These are phyloP conservation scores for Elaeagnus macrophylla DNA, from an alignment of 306 rosid genomes.

Conservation along the genomic window DNA sequence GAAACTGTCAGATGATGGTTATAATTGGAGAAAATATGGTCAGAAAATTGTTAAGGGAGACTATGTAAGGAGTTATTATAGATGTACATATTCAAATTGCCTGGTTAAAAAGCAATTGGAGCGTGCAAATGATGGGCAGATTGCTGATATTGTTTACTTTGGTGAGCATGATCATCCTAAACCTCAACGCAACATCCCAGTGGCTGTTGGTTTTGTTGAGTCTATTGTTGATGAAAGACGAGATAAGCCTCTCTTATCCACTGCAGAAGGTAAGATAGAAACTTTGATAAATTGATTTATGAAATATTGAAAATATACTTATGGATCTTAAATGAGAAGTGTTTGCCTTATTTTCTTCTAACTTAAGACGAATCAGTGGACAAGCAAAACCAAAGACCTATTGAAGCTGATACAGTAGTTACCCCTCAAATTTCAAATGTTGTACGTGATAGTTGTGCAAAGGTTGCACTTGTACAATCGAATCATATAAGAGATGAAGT, in stretches of 20 bases:
- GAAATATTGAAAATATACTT: slow-evolving; percentile 16
- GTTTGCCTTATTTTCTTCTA: slow-evolving; percentile 28
- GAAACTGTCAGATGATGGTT: slow-evolving; percentile 72
- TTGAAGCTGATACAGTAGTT: slow-evolving; percentile 32
- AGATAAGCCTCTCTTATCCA: slow-evolving; percentile 27
- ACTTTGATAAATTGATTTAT: not conserved
- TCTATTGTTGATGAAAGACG: slow-evolving; percentile 33
- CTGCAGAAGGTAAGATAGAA: slow-evolving; percentile 43
- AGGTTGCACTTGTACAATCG: slow-evolving; percentile 32
- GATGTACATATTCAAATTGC: slow-evolving; percentile 72
- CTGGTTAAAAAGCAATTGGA: slow-evolving; percentile 74
- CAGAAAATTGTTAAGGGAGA: slow-evolving; percentile 77
- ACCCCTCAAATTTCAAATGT: slow-evolving; percentile 27
- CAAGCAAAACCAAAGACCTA: slow-evolving; percentile 32
- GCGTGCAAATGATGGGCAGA: slow-evolving; percentile 43
- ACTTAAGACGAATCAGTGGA: slow-evolving; percentile 38
- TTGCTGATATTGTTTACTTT: slow-evolving; percentile 54
- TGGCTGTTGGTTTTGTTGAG: slow-evolving; percentile 38
- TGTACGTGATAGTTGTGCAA: slow-evolving; percentile 27
- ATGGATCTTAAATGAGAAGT: slow-evolving; percentile 20
- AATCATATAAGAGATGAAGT: slow-evolving; percentile 28
- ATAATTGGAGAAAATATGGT: slow-evolving; percentile 93
- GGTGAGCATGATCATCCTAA: slow-evolving; percentile 77
- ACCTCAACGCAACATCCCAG: slow-evolving; percentile 38
- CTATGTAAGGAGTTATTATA: slow-evolving; percentile 75